Evolutionary conservation across 2,329 filamentous ascomycete species (phyloP).

Genomic region (Dothideomycetes sp.): DNA sequence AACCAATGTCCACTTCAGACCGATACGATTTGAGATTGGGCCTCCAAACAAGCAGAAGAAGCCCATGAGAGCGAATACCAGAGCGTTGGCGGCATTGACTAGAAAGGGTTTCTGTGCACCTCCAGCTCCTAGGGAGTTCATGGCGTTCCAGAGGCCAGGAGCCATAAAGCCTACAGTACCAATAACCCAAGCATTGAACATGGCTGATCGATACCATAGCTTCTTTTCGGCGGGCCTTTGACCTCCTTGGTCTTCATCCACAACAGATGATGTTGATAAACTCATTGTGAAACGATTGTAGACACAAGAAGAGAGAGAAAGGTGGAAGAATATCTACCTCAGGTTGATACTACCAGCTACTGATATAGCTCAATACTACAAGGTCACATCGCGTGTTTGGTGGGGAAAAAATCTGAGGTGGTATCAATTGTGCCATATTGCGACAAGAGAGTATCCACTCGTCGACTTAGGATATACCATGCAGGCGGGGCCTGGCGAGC

Average conservation of each 20-base stretch:
- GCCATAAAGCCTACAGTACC: constrained; percentile 45
- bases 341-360: too few species aligned
- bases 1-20: constrained; percentile 37
- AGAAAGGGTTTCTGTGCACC: constrained; percentile 44
- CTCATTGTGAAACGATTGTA: not conserved
- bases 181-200: constrained; percentile 47
- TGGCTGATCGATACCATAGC: constrained; percentile 37
- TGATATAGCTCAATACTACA: not conserved
- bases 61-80: constrained; percentile 41
- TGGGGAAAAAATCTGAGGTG: not conserved
- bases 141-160: constrained; percentile 47
- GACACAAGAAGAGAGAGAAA: not conserved
- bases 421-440: constrained; percentile 5
- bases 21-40: constrained; percentile 42
- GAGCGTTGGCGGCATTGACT: constrained; percentile 44
- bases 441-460: constrained; percentile 2
- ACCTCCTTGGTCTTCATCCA: constrained; percentile 1
- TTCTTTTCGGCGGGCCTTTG: not conserved
- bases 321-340: not conserved
- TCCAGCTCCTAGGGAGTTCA: constrained; percentile 46
- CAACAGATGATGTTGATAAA: not conserved
- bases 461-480: not conserved
- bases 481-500: constrained; percentile 3
- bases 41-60: constrained; percentile 41
- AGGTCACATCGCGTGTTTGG: too few species aligned